phyloP scores from a whole-genome alignment of 2,329 filamentous ascomycete species.

The Ascochyta rabiei region DNA sequence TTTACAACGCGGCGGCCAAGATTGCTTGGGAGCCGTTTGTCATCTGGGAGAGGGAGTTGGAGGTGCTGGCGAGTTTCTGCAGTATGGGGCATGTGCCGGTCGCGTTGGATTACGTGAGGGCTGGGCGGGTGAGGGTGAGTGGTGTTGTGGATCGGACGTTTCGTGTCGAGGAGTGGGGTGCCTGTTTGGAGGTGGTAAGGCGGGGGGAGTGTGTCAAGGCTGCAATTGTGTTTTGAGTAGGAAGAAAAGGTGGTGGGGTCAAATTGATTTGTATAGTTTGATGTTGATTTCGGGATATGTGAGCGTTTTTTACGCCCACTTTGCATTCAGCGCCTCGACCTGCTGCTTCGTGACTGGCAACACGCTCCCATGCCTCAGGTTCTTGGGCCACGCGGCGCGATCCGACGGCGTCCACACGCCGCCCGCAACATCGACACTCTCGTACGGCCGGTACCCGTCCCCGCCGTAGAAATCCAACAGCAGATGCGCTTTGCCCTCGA shows the following conservation, averaged over 20 bases:
- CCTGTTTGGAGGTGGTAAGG: slow-evolving; percentile 72
- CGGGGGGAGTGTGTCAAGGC: slow-evolving; percentile 78
- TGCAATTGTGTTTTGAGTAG: slow-evolving; percentile 74
- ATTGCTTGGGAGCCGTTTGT: slow-evolving; percentile 74
- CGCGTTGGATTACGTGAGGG: slow-evolving; percentile 55
- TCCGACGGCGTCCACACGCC: too few species aligned
- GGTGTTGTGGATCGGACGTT: slow-evolving; percentile 77
- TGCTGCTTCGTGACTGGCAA: too few species aligned
- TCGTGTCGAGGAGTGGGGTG: slow-evolving; percentile 73
- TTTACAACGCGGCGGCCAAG: slow-evolving; percentile 67
- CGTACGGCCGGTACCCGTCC: slow-evolving; percentile 60
- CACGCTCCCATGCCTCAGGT: too few species aligned
- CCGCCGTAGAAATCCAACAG: slow-evolving; percentile 51
- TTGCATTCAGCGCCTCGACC: too few species aligned
- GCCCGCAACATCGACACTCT: slow-evolving; percentile 49
- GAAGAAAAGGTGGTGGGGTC: too few species aligned
- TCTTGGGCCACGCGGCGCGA: too few species aligned
- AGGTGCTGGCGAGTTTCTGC: slow-evolving; percentile 71
- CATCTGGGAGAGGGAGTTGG: slow-evolving; percentile 72
- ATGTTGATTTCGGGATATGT: too few species aligned
- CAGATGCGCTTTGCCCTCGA: slow-evolving; percentile 50
- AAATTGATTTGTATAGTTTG: slow-evolving; percentile 46
- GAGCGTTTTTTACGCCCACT: too few species aligned
- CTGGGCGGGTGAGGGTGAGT: slow-evolving; percentile 65
- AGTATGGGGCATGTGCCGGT: slow-evolving; percentile 60